Conservation (phyloP, 108 stramenopile genomes). For the Cyclotella baltica region DNA sequence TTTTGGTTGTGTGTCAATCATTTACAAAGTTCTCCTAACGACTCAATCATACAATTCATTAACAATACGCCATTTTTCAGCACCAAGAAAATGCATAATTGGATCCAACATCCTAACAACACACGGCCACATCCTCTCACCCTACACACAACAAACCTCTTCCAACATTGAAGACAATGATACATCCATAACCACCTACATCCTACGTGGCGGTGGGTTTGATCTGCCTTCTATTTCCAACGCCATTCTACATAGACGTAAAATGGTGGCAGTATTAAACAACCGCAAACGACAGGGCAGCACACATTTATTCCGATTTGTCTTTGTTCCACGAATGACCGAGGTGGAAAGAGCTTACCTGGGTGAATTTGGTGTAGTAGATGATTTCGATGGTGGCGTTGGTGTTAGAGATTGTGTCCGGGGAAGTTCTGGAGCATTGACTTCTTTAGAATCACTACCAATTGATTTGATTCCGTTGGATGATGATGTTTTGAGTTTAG, state of each 20-base stretch:
- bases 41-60: too few relatives aligned
- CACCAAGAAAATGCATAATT: conserved; percentile 8
- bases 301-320: conserved; percentile 37
- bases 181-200: conserved; percentile 37
- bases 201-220: conserved; percentile 50
- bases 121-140: conserved; percentile 2
- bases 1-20: too few relatives aligned
- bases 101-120: conserved; percentile 12
- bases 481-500: conserved; percentile 55
- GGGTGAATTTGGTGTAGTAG: conserved; percentile 39
- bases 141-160: conserved; percentile 8
- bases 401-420: not conserved
- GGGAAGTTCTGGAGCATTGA: conserved; percentile 12
- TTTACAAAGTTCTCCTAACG: too few relatives aligned
- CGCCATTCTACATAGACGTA: conserved; percentile 30
- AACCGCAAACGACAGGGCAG: conserved; percentile 1
- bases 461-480: conserved; percentile 56
- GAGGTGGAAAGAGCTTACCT: conserved; percentile 44
- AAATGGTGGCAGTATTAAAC: not conserved
- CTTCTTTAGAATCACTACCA: conserved; percentile 40
- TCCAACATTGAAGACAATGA: conserved; percentile 6
- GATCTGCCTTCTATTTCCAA: conserved; percentile 34
- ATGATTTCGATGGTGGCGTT: conserved; percentile 17
- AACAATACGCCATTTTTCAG: not conserved
- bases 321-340: conserved; percentile 46